These are phyloP conservation scores for Solanum virginianum DNA, from an alignment of 257 asterid genomes.

Conservation along the genomic window DNA sequence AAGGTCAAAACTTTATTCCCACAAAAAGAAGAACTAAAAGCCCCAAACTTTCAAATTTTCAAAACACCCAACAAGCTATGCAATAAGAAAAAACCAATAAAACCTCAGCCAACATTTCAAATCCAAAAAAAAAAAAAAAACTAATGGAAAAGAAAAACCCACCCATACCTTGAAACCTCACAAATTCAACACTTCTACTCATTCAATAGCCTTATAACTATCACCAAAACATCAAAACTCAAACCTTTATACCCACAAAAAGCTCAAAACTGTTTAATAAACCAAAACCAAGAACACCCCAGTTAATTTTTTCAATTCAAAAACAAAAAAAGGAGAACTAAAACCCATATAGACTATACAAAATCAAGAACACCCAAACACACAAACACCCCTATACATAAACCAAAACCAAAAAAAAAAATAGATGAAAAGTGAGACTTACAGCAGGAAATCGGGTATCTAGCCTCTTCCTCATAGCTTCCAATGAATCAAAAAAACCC, in stretches of 20 bases:
- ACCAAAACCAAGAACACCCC: neutral
- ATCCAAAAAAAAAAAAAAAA: too few species aligned
- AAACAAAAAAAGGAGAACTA: too few species aligned
- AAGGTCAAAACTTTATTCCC: neutral
- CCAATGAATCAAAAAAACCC: neutral
- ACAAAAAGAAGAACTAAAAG: neutral
- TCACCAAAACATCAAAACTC: neutral
- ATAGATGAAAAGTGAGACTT: constrained; percentile 2
- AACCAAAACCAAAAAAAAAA: neutral
- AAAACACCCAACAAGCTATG: neutral
- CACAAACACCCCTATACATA: neutral
- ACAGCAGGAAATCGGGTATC: constrained; percentile 84
- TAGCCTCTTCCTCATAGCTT: constrained; percentile 64
- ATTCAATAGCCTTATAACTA: neutral
- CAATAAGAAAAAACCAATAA: neutral
- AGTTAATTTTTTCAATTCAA: neutral
- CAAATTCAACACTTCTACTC: neutral
- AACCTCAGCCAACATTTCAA: neutral
- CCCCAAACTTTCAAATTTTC: neutral
- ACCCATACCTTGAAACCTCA: neutral
- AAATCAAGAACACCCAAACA: neutral
- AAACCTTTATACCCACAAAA: neutral
- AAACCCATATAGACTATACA: neutral
- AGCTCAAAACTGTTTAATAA: neutral
- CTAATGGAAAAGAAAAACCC: neutral